Base-by-base conservation (phyloP, 2,329 filamentous ascomycete genomes). In the Escovopsis sp. region DNA sequence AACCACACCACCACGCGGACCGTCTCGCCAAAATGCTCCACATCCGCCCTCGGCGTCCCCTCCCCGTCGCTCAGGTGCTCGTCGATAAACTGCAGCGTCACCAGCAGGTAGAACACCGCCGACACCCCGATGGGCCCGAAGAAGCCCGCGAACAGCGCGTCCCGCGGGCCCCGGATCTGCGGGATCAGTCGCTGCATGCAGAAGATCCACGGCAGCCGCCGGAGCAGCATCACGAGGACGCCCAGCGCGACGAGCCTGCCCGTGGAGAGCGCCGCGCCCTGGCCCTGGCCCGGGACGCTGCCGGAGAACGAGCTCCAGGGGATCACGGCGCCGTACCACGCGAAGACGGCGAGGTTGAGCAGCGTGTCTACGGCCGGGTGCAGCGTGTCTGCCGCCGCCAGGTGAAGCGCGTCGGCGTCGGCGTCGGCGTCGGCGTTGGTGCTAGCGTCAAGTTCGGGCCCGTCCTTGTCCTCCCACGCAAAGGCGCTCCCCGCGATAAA, bases 301-400 rank as follows among this genome's bases (percentile, higher is more conserved):
- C 54, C 51, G 1, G 70, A 60, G 50, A 95, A 94, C 26, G 64
- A 66, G 4, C 66, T 58, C 88, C 88, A 95, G 0, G 88, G 88
- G 45, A 82, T 85, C 10, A 88, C 75, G 0, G 85, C 85, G 4
- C 87, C 87, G 52, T 84, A 89, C 87, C 86, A 95, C 61, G 94
- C 76, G 59, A 95, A 95, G 34, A 95, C 74, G 15, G 80, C 70
- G 4, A 93, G 76, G 56, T 95, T 95, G 44, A 95, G 78, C 2
- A 95, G 70, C 86, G 94, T 94, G 58, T 95, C 87, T 38, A 95
- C 83, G 0, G 87, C 94, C 0, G 87, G 87, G 57, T 95, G 87
- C n/a, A 95, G 72, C 2, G 84, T 88, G 55, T 95, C 89, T 15
- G 15, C 15, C 15, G 15, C 15, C 15, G 15, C 15, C 15, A 2